Evolutionary conservation across 306 rosid species (phyloP).

Genomic region (Ceratonia siliqua): DNA sequence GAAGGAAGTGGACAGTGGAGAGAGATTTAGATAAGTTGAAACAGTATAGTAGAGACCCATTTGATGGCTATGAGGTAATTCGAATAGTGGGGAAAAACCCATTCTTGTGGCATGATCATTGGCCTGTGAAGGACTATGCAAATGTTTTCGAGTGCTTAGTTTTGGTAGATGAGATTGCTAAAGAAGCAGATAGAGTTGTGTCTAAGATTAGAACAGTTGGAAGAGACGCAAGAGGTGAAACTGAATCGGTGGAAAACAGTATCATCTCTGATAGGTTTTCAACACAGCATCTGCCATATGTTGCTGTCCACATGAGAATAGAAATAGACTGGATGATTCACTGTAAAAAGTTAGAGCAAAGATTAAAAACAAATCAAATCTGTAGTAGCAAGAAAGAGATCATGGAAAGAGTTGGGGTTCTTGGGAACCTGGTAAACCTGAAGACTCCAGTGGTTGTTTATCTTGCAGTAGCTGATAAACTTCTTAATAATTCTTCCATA

Average conservation of each 20-base stretch:
- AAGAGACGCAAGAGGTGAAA: constrained; percentile 28
- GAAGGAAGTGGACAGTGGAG: constrained; percentile 87
- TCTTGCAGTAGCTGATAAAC: constrained; percentile 80
- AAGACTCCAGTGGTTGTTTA: constrained; percentile 63
- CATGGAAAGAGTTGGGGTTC: constrained; percentile 54
- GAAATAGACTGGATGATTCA: constrained; percentile 98
- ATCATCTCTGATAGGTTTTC: constrained; percentile 17
- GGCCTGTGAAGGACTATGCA: constrained; percentile 89
- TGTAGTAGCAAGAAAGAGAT: constrained; percentile 86
- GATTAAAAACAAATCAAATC: constrained; percentile 62
- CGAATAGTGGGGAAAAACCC: constrained; percentile 83
- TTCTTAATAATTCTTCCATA: constrained; percentile 68
- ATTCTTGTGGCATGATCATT: constrained; percentile 96
- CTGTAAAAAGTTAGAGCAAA: constrained; percentile 75
- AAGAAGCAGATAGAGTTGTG: constrained; percentile 70
- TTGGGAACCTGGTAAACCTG: constrained; percentile 44
- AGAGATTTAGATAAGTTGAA: constrained; percentile 76
- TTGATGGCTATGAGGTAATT: constrained; percentile 61
- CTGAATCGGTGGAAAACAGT: constrained; percentile 8
- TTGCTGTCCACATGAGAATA: constrained; percentile 92
- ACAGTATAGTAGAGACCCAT: constrained; percentile 48
- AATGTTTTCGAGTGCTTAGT: constrained; percentile 79
- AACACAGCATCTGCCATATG: constrained; percentile 47
- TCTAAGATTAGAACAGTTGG: constrained; percentile 68
- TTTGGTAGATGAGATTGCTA: constrained; percentile 64